These are phyloP conservation scores for Polygonum aviculare DNA, from an alignment of 148 eudicot genomes.

Conservation along the genomic window DNA sequence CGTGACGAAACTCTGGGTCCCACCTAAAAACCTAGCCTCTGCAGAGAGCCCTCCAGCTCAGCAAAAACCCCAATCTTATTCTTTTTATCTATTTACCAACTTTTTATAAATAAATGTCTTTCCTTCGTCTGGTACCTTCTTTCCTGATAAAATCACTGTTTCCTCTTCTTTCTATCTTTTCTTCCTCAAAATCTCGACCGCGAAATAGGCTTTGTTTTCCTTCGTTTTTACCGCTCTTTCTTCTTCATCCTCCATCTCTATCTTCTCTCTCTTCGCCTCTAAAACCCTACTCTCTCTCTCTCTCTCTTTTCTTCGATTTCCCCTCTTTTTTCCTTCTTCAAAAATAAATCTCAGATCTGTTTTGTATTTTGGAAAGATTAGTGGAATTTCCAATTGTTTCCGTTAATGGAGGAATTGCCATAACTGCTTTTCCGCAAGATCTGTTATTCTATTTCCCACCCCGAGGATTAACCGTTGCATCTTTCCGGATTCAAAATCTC, in stretches of 20 bases:
- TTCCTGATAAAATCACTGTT: background rate
- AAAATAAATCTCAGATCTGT: conserved; percentile 14
- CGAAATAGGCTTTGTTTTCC: conserved; percentile 24
- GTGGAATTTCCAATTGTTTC: background rate
- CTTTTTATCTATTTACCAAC: background rate
- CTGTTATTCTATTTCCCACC: conserved; percentile 10
- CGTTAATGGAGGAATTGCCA: conserved; percentile 1
- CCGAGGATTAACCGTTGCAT: background rate
- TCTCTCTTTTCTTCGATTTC: conserved; percentile 6
- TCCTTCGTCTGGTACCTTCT: conserved; percentile 1
- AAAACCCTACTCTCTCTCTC: conserved; percentile 15
- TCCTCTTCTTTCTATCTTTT: background rate
- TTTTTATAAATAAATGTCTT: background rate
- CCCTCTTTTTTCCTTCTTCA: background rate
- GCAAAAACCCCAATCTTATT: conserved; percentile 4
- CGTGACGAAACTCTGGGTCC: background rate
- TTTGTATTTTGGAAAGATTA: background rate
- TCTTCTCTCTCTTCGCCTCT: background rate
- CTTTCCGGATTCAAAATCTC: conserved; percentile 7
- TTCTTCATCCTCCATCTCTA: background rate
- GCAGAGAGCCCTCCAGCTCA: conserved; percentile 1
- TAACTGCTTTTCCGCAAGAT: conserved; percentile 23
- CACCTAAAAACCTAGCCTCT: conserved; percentile 4
- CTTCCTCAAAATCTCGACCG: conserved; percentile 25
- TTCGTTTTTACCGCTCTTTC: conserved; percentile 34